Evolutionary conservation across 2,329 filamentous ascomycete species (phyloP), one percentile per base, ranked within the genome.

Genomic region (Aspergillus sp.): DNA sequence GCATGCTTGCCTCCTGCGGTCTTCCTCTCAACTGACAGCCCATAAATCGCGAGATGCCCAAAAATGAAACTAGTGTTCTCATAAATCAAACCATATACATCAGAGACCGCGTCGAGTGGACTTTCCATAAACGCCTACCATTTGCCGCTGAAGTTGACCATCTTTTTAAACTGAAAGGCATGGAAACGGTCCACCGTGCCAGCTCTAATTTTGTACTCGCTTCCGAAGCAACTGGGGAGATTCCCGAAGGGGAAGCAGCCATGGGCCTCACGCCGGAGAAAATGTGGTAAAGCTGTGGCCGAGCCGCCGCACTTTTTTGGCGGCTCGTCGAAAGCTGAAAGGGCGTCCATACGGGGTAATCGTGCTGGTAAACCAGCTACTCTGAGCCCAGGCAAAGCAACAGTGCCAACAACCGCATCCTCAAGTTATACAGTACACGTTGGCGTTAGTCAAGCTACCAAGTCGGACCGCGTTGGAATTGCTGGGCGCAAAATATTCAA

Each of bases 1-100:
- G n/a, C n/a, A n/a, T 68, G 6, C 59, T 68, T 48, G 53, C 57
- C 3, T 72, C 68, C 39, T 62, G 62, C 12, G 66, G 65, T 5
- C 20, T 62, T n/a, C 59, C 64, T 1, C 41, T 47, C 12, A 34
- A 51, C 13, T 43, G 39, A n/a, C 18, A 44, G 17, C 36, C 38
- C 18, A 36, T 17, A 11, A 38, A 48, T 30, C 26, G 26, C 26
- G 8, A 30, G 9, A 30, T 30, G 24, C 20, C 36, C 22, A 43
- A n/a, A 2, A 30, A 20, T 15, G 24, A 17, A 22, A 18, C 17
- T 18, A 42, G 41, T 18, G 50, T 62, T 18, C 22, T 17, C 20
- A n/a, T 64, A 26, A 44, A 57, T 17, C 55, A 54, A 18, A 48
- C 47, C 41, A 55, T 63, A 22, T 38, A 41, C 6, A 22, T 64